phyloP scores from a whole-genome alignment of 805 yeast genomes.

The Ogataea polymorpha region DNA sequence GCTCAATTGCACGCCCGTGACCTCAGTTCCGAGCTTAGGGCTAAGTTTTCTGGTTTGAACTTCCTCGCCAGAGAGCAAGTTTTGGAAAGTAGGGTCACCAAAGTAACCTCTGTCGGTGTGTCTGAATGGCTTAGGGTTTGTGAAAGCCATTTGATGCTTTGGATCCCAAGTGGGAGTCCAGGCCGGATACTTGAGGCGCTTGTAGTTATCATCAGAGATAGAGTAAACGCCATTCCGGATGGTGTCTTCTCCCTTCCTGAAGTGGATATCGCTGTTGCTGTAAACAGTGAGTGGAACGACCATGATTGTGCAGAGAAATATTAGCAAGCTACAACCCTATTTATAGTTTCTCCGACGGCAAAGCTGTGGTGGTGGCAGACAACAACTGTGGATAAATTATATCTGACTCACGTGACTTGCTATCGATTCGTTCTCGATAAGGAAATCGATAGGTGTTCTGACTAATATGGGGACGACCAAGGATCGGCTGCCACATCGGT shows the following conservation, averaged over 20 bases:
- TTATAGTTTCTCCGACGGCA: background rate
- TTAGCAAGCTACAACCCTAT: background rate
- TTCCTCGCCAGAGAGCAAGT: slow-evolving; percentile 38
- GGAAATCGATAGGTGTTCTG: background rate
- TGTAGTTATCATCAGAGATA: slow-evolving; percentile 41
- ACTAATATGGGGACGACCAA: background rate
- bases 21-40: slow-evolving; percentile 69
- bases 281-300: slow-evolving; percentile 14
- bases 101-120: slow-evolving; percentile 60
- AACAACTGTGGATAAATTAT: slow-evolving; percentile 1
- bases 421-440: background rate
- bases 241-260: slow-evolving; percentile 49
- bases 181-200: slow-evolving; percentile 43
- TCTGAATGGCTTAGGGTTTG: slow-evolving; percentile 45
- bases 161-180: slow-evolving; percentile 72
- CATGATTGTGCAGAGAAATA: background rate
- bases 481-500: background rate
- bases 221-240: slow-evolving; percentile 47
- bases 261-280: slow-evolving; percentile 39
- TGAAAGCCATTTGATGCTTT: slow-evolving; percentile 40
- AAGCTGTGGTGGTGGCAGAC: slow-evolving; percentile 9
- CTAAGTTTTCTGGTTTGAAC: slow-evolving; percentile 43
- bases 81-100: slow-evolving; percentile 57
- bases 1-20: slow-evolving; percentile 58
- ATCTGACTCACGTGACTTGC: slow-evolving; percentile 1